phyloP scores from a whole-genome alignment of 306 rosid genomes.

The Gastrolobium villosum region DNA sequence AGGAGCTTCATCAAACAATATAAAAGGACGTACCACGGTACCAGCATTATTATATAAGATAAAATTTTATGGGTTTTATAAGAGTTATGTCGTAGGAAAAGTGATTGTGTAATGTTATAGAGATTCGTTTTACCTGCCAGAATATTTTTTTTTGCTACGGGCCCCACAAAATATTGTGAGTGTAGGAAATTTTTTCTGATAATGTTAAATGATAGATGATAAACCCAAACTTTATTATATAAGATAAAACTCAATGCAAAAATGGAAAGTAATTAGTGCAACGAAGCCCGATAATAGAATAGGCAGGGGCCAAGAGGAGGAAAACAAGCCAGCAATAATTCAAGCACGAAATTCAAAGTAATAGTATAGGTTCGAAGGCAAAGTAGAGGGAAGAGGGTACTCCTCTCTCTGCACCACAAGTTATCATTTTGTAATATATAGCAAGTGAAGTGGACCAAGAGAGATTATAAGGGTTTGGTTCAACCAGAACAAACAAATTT shows the following conservation, averaged over 20 bases:
- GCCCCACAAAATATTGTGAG: too few species aligned
- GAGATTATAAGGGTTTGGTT: background rate
- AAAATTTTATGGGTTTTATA: too few species aligned
- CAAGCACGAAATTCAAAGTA: background rate
- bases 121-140: too few species aligned
- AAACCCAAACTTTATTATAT: background rate
- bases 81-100: too few species aligned
- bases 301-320: background rate
- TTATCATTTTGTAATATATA: background rate
- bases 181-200: too few species aligned
- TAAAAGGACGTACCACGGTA: too few species aligned
- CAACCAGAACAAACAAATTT: background rate
- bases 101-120: too few species aligned
- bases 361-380: background rate
- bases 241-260: background rate
- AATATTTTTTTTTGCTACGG: too few species aligned
- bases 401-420: background rate
- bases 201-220: too few species aligned
- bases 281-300: background rate
- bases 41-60: background rate
- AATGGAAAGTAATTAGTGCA: background rate
- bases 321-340: background rate
- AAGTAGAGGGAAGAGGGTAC: background rate
- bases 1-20: too few species aligned
- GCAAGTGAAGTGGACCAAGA: conserved; percentile 10